Percentiles rank a stretch among this genome's conserved stretches.
Evolutionary conservation across 192 early-diverging fungal genomes (phyloP).

Genomic region (Mortierella hygrophila): DNA sequence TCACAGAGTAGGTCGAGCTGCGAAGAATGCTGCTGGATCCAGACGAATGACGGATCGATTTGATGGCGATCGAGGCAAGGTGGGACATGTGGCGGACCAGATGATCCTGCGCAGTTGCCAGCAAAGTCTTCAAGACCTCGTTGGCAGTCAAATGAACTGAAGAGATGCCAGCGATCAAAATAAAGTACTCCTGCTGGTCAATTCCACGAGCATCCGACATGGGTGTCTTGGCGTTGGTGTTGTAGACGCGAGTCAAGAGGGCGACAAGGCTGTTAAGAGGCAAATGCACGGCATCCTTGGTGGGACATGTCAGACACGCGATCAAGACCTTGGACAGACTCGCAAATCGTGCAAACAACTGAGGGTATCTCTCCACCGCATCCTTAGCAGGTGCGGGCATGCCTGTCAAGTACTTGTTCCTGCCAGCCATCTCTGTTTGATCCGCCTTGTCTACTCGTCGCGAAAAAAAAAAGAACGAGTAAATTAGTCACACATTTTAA

Average conservation of each 20-base stretch:
- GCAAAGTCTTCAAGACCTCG: slow-evolving; percentile 57
- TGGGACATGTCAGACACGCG: slow-evolving; percentile 55
- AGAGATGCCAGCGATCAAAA: slow-evolving; percentile 60
- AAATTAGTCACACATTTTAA: not conserved
- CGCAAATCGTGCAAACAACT: slow-evolving; percentile 25
- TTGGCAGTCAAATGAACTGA: slow-evolving; percentile 57
- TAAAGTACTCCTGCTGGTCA: slow-evolving; percentile 63
- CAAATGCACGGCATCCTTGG: slow-evolving; percentile 55
- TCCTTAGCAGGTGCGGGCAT: slow-evolving; percentile 59
- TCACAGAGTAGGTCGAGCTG: slow-evolving; percentile 56
- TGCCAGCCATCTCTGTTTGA: slow-evolving; percentile 51
- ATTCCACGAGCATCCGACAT: slow-evolving; percentile 48
- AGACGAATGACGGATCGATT: slow-evolving; percentile 41
- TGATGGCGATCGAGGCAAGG: slow-evolving; percentile 42
- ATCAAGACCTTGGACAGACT: slow-evolving; percentile 32
- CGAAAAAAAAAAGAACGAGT: not conserved
- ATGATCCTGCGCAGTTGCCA: slow-evolving; percentile 48
- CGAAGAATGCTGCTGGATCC: slow-evolving; percentile 43
- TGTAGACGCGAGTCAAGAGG: slow-evolving; percentile 62
- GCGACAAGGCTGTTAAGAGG: slow-evolving; percentile 65
- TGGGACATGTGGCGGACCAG: slow-evolving; percentile 47
- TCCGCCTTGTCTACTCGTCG: slow-evolving; percentile 24
- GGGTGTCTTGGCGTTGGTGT: slow-evolving; percentile 54
- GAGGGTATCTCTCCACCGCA: slow-evolving; percentile 26
- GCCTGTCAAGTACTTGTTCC: slow-evolving; percentile 56